These are phyloP conservation scores for Achaetomiella virescens DNA, from an alignment of 495 filamentous ascomycete species.

Conservation along the genomic window DNA sequence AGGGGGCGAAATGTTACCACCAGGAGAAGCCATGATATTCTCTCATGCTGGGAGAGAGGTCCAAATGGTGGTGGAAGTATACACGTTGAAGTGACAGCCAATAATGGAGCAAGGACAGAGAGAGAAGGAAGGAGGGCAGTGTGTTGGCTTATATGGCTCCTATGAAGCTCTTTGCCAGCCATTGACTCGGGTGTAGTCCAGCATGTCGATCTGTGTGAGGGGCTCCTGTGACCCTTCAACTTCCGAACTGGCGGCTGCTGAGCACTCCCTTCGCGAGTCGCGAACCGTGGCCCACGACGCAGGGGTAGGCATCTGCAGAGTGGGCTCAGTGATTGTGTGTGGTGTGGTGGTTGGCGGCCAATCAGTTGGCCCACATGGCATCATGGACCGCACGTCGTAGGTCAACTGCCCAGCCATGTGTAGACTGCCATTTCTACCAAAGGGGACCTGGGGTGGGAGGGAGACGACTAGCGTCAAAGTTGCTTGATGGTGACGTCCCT, in stretches of 20 bases:
- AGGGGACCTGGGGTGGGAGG: too few species aligned
- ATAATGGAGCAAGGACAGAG: not conserved
- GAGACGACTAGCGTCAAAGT: too few species aligned
- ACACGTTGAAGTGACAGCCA: not conserved
- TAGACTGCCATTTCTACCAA: too few species aligned
- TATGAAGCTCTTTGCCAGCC: not conserved
- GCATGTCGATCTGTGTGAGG: not conserved
- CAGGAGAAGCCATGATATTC: conserved; percentile 59
- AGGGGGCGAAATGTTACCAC: conserved; percentile 48
- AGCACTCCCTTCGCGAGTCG: not conserved
- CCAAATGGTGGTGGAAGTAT: conserved; percentile 6
- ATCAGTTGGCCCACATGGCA: conserved; percentile 20
- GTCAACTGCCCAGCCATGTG: not conserved
- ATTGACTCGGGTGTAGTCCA: not conserved
- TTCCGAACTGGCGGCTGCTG: not conserved
- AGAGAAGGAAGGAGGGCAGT: not conserved
- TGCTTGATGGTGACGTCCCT: too few species aligned
- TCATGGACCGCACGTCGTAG: not conserved
- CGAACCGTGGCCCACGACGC: not conserved
- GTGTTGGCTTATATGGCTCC: not conserved
- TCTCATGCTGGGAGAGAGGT: conserved; percentile 40
- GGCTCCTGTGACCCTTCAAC: not conserved
- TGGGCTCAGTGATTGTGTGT: not conserved
- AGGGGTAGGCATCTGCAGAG: not conserved
- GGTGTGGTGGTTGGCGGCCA: conserved; percentile 6